Conservation (phyloP, 768 basidiomycete genomes). For the Flagelloscypha sp. region DNA sequence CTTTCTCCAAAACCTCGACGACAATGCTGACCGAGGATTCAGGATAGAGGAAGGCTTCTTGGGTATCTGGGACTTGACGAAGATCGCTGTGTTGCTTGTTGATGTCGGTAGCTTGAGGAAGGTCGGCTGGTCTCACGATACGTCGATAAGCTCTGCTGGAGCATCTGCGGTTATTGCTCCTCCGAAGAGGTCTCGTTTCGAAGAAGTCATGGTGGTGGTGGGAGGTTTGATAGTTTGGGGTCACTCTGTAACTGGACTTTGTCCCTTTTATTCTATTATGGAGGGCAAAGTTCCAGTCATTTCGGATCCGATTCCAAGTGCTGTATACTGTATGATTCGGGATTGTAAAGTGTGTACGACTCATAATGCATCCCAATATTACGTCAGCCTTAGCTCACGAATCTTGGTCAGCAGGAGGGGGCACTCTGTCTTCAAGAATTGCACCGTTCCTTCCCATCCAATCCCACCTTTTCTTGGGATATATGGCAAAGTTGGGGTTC, state of each 20-base stretch:
- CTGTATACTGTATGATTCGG: too few relatives aligned
- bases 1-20: slow-evolving; percentile 75
- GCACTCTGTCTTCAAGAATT: slow-evolving; percentile 40
- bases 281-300: too few relatives aligned
- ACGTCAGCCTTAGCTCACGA: too few relatives aligned
- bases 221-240: too few relatives aligned
- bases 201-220: slow-evolving; percentile 11
- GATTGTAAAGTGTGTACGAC: too few relatives aligned
- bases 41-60: slow-evolving; percentile 83
- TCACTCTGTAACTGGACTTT: too few relatives aligned
- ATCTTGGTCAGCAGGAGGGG: slow-evolving; percentile 5
- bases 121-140: slow-evolving; percentile 53
- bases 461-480: slow-evolving; percentile 59
- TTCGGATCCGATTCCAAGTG: too few relatives aligned
- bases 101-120: slow-evolving; percentile 3
- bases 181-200: slow-evolving; percentile 75
- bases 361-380: too few relatives aligned
- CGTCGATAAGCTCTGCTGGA: slow-evolving; percentile 61
- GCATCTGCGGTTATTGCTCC: slow-evolving; percentile 68
- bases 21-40: slow-evolving; percentile 67
- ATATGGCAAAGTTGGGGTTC: slow-evolving; percentile 65
- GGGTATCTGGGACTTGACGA: slow-evolving; percentile 89
- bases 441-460: slow-evolving; percentile 82
- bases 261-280: too few relatives aligned
- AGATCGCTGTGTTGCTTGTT: slow-evolving; percentile 25